Percentiles rank a stretch among this genome's conserved stretches.
Evolutionary conservation across 306 rosid genomes (phyloP).

Genomic region (Cucumis hystrix): DNA sequence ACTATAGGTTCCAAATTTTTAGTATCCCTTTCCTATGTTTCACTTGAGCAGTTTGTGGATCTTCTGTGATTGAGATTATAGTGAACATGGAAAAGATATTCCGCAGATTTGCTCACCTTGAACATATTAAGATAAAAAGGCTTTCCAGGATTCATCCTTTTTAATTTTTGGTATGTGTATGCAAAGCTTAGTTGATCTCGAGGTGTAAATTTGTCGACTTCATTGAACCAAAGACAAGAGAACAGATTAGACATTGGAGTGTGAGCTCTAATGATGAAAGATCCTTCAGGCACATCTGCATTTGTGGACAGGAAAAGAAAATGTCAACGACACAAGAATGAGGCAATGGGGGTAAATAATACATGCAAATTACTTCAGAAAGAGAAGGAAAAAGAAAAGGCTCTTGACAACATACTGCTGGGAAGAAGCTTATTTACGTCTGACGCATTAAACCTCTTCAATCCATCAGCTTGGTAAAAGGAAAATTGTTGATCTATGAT

Average conservation of each 20-base stretch:
- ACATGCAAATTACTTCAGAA: conserved; percentile 6
- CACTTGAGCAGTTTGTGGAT: background rate
- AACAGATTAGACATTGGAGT: conserved; percentile 94
- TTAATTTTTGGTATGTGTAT: conserved; percentile 79
- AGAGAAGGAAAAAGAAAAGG: background rate
- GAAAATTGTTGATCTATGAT: conserved; percentile 67
- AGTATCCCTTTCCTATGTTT: background rate
- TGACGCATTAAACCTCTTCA: conserved; percentile 64
- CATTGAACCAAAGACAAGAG: conserved; percentile 96
- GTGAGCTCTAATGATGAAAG: conserved; percentile 86
- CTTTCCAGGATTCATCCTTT: conserved; percentile 74
- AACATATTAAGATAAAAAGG: conserved; percentile 85
- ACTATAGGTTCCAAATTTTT: background rate
- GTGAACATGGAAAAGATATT: background rate
- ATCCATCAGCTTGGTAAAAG: conserved; percentile 77
- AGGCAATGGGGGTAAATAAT: background rate
- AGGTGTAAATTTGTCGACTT: conserved; percentile 84
- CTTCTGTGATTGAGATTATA: background rate
- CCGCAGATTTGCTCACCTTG: conserved; percentile 46
- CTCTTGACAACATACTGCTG: conserved; percentile 62
- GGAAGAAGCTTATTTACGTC: conserved; percentile 56
- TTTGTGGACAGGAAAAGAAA: conserved; percentile 10
- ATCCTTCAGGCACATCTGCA: conserved; percentile 96
- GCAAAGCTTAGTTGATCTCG: conserved; percentile 98
- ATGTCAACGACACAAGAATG: background rate